These are phyloP conservation scores for Aureobasidium lini DNA, from an alignment of 2,329 filamentous ascomycete genomes.

Conservation along the genomic window DNA sequence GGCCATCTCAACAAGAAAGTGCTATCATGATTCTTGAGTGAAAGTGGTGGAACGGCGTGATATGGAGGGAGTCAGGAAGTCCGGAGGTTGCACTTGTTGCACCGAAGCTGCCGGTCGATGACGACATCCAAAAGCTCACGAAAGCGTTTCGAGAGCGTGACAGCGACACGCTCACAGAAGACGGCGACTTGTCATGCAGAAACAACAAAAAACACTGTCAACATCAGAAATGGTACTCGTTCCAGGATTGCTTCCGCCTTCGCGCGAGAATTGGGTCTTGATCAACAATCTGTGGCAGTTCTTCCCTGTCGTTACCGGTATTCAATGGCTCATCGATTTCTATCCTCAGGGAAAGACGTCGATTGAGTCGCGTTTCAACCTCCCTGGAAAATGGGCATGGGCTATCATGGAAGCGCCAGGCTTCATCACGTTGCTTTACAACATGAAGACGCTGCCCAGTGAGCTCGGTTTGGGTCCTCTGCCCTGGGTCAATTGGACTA, in stretches of 20 bases:
- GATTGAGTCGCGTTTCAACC: slow-evolving; percentile 62
- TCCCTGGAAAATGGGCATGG: slow-evolving; percentile 87
- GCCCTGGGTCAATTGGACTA: slow-evolving; percentile 70
- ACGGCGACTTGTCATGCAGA: background rate
- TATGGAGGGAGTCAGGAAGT: background rate
- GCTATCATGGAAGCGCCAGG: slow-evolving; percentile 79
- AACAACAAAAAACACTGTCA: background rate
- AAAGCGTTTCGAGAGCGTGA: background rate
- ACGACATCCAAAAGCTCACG: background rate
- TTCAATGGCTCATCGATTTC: slow-evolving; percentile 71
- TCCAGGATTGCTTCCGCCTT: slow-evolving; percentile 39
- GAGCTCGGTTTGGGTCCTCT: slow-evolving; percentile 51
- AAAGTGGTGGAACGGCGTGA: background rate
- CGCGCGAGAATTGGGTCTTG: slow-evolving; percentile 44
- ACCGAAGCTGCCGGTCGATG: background rate
- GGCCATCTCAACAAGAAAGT: background rate
- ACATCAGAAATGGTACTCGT: slow-evolving; percentile 34
- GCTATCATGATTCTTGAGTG: background rate
- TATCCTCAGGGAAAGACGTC: slow-evolving; percentile 95
- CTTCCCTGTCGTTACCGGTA: slow-evolving; percentile 47
- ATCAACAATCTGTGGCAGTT: slow-evolving; percentile 40
- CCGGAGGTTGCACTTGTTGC: background rate
- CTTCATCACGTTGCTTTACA: slow-evolving; percentile 69
- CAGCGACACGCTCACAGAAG: background rate
- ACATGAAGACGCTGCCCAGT: slow-evolving; percentile 60